These are phyloP conservation scores for Mortierella antarctica DNA, from an alignment of 192 early-diverging fungal genomes.

Conservation along the genomic window DNA sequence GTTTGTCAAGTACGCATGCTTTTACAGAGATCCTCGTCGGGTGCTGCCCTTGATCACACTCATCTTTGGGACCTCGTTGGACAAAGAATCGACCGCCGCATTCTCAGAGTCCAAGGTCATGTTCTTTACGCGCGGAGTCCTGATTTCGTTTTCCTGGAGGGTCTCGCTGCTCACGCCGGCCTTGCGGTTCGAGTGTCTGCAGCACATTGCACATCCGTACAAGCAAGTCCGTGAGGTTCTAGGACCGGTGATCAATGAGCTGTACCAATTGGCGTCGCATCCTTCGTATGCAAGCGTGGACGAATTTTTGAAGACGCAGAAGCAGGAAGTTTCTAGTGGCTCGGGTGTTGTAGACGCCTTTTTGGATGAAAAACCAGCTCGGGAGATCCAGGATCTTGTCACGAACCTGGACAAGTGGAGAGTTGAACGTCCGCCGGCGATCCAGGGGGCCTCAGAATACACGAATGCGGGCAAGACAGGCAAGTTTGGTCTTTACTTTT, in stretches of 20 bases:
- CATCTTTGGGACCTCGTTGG: constrained; percentile 72
- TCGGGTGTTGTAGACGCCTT: constrained; percentile 43
- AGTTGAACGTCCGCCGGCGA: constrained; percentile 47
- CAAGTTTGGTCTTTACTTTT: constrained; percentile 33
- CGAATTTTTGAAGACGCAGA: constrained; percentile 41
- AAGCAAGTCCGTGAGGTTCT: constrained; percentile 88
- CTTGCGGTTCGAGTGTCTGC: constrained; percentile 56
- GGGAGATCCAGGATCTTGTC: constrained; percentile 43
- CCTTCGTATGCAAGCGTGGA: constrained; percentile 64
- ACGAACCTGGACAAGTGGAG: constrained; percentile 54
- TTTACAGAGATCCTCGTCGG: constrained; percentile 84
- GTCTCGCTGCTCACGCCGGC: constrained; percentile 61
- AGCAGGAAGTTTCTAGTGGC: background rate
- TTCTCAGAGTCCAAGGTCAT: constrained; percentile 89
- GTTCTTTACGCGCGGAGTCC: constrained; percentile 67
- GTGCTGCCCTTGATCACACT: constrained; percentile 77
- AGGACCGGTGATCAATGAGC: constrained; percentile 76
- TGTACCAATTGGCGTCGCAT: constrained; percentile 69
- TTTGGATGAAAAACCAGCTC: constrained; percentile 29
- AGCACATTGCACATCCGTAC: constrained; percentile 81
- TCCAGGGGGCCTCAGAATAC: constrained; percentile 68
- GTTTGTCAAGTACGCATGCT: constrained; percentile 68
- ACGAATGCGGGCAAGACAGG: constrained; percentile 82
- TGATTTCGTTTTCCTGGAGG: constrained; percentile 79
- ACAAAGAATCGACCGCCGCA: constrained; percentile 82